These are phyloP conservation scores for Rhodosporidiobolus sp. DNA, from an alignment of 768 basidiomycete species.

Conservation along the genomic window DNA sequence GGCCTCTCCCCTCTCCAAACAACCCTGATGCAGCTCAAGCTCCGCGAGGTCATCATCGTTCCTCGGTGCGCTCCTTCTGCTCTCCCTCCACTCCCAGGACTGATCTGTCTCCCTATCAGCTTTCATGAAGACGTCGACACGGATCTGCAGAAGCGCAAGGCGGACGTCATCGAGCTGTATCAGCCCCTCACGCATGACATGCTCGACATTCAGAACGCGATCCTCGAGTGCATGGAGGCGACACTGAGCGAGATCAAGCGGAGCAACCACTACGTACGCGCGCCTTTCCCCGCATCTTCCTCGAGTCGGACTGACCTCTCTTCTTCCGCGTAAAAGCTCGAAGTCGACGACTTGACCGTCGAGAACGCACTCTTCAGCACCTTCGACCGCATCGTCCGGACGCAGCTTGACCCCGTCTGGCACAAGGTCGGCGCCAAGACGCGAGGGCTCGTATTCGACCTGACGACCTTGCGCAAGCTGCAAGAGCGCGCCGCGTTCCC, in stretches of 20 bases:
- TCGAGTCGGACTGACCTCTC: background rate
- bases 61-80: slow-evolving; percentile 72
- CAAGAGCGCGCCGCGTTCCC: slow-evolving; percentile 59
- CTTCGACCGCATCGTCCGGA: slow-evolving; percentile 82
- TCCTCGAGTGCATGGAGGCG: slow-evolving; percentile 88
- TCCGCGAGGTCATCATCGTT: slow-evolving; percentile 84
- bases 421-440: slow-evolving; percentile 92
- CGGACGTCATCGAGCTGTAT: slow-evolving; percentile 87
- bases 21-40: slow-evolving; percentile 86
- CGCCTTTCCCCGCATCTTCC: background rate
- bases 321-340: slow-evolving; percentile 59
- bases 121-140: slow-evolving; percentile 86
- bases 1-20: slow-evolving; percentile 87
- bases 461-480: slow-evolving; percentile 76
- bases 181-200: slow-evolving; percentile 80
- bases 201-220: slow-evolving; percentile 85
- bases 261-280: slow-evolving; percentile 66
- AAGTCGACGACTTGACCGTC: slow-evolving; percentile 85
- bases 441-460: slow-evolving; percentile 83
- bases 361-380: slow-evolving; percentile 91
- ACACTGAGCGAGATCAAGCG: slow-evolving; percentile 87
- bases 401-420: slow-evolving; percentile 90
- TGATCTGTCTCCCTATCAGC: slow-evolving; percentile 52
- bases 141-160: slow-evolving; percentile 73
- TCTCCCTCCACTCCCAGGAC: background rate